phyloP scores from a whole-genome alignment of 139 green algal species.

The Chlorella sp. region DNA sequence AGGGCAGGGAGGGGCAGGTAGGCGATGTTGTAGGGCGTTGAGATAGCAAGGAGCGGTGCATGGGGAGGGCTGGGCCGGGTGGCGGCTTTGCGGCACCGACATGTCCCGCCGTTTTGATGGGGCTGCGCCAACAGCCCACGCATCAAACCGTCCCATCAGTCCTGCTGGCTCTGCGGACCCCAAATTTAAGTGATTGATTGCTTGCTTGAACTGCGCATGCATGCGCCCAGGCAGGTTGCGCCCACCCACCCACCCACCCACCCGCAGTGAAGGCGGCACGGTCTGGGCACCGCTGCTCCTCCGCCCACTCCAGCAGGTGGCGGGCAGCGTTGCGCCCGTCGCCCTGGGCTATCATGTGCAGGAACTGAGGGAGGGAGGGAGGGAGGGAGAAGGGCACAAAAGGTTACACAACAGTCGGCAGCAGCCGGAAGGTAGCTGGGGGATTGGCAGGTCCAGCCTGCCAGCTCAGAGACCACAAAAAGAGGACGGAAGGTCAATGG shows the following conservation, averaged over 20 bases:
- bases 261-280: slow-evolving; percentile 60
- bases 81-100: background rate
- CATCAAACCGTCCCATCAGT: background rate
- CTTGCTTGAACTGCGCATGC: too few species aligned
- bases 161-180: background rate
- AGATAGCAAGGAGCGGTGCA: background rate
- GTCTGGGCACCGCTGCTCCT: slow-evolving; percentile 67
- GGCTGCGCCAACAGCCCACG: background rate
- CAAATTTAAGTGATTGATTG: background rate
- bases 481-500: too few species aligned
- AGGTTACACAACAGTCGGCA: too few species aligned
- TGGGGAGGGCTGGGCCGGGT: background rate
- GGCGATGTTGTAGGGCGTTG: background rate
- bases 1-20: background rate
- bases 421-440: too few species aligned
- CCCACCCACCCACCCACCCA: background rate
- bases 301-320: slow-evolving; percentile 78
- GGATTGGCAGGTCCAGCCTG: too few species aligned
- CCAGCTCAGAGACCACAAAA: too few species aligned
- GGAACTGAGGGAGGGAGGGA: slow-evolving; percentile 55
- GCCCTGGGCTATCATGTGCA: slow-evolving; percentile 72
- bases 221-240: too few species aligned
- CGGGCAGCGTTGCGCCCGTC: slow-evolving; percentile 66
- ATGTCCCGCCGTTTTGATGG: background rate
- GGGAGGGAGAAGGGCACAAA: too few species aligned